These are phyloP conservation scores for Fusarium sp. DNA, from an alignment of 2,329 filamentous ascomycete species.

Conservation along the genomic window DNA sequence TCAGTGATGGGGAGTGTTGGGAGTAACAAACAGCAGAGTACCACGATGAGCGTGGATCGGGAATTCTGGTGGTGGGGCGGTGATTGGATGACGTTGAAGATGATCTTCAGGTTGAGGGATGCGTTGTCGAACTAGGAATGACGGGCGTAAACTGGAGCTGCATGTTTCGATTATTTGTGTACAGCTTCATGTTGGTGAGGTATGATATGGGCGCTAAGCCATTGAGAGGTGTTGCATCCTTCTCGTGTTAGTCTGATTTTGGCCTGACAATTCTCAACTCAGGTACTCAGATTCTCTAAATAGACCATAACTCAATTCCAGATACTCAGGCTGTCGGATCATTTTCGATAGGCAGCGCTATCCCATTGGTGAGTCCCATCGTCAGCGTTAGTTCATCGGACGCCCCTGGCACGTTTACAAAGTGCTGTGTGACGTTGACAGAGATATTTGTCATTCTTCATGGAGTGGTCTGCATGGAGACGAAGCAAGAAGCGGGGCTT, in stretches of 20 bases:
- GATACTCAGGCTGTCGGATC: constrained; percentile 21
- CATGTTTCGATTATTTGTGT: constrained; percentile 29
- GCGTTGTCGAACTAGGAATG: constrained; percentile 28
- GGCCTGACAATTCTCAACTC: neutral
- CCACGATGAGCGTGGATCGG: constrained; percentile 27
- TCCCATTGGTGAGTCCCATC: constrained; percentile 23
- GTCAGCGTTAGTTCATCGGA: constrained; percentile 44
- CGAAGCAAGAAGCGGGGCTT: constrained; percentile 35
- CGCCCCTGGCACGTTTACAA: constrained; percentile 15
- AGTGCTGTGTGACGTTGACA: constrained; percentile 33
- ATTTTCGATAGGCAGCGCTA: neutral
- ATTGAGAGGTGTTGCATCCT: neutral
- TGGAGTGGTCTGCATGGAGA: constrained; percentile 20
- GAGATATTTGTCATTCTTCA: constrained; percentile 37
- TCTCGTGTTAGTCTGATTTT: neutral
- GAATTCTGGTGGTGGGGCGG: constrained; percentile 44
- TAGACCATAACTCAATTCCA: constrained; percentile 2
- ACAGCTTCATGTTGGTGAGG: constrained; percentile 5
- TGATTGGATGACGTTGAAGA: constrained; percentile 49
- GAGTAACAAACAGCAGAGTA: constrained; percentile 21
- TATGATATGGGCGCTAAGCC: constrained; percentile 3
- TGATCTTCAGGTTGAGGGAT: constrained; percentile 17
- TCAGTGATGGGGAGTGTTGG: constrained; percentile 28
- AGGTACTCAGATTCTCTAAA: neutral
- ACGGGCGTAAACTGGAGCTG: constrained; percentile 25